Evolutionary conservation across 768 basidiomycete species (phyloP).

Genomic region (Amanita pseudoporphyria): DNA sequence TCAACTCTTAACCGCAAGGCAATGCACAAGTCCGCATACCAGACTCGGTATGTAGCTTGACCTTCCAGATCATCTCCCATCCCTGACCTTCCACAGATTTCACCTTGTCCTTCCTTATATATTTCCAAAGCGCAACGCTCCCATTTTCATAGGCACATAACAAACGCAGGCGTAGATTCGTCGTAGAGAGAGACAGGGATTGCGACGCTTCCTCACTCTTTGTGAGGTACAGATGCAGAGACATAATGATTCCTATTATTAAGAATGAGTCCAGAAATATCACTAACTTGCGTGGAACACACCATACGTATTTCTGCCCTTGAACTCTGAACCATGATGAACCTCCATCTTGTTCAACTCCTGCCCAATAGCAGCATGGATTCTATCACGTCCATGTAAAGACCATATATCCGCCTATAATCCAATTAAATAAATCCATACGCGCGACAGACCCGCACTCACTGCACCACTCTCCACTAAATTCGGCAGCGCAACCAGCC

Average conservation of each 20-base stretch:
- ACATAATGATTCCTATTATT: constrained; percentile 78
- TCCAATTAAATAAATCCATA: neutral
- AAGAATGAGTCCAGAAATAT: neutral
- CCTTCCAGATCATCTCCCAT: constrained; percentile 64
- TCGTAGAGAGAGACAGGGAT: constrained; percentile 7
- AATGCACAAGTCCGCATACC: constrained; percentile 31
- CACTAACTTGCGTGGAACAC: constrained; percentile 4
- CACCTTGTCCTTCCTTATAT: constrained; percentile 27
- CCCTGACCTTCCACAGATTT: constrained; percentile 61
- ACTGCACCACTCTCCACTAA: constrained; percentile 83
- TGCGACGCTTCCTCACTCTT: neutral
- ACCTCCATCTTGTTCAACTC: constrained; percentile 23
- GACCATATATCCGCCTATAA: constrained; percentile 81
- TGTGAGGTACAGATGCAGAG: constrained; percentile 52
- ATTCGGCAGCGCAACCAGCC: constrained; percentile 74
- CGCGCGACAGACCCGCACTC: constrained; percentile 12
- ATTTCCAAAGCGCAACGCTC: constrained; percentile 60
- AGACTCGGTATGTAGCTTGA: constrained; percentile 62
- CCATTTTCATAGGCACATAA: constrained; percentile 84
- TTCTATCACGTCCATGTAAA: constrained; percentile 53
- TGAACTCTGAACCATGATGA: constrained; percentile 33
- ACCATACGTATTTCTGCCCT: constrained; percentile 52
- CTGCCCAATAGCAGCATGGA: constrained; percentile 83
- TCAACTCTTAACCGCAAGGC: neutral
- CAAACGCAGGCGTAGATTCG: constrained; percentile 51